Evolutionary conservation across 441 rosid genomes (phyloP), one percentile per base, ranked within the genome.

Genomic region (Populus hybrid): DNA sequence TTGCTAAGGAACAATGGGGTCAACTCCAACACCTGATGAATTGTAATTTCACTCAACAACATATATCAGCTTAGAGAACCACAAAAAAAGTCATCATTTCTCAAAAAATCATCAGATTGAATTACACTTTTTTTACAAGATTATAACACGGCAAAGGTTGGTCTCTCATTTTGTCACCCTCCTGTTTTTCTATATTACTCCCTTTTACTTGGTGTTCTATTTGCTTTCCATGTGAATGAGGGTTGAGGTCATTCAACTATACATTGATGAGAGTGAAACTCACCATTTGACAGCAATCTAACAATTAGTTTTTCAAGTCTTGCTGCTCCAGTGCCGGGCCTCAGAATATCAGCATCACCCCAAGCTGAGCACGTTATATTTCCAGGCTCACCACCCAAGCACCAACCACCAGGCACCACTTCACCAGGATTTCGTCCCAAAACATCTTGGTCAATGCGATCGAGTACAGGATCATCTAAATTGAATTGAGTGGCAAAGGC

Each of bases 331-430:
- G 91, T 83, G 69, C 98, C 93, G 1, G 98, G 97, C 54, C 97
- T 86, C 76, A 94, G 76, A 76, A 96, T 81, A 81, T 91, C 88
- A 8, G 98, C 94, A 85, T 94, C 91, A 3, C 98, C 98, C 99
- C 98, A 94, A 23, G 88, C 85, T 35, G 89, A 88, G 81, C 98
- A 94, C 0, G 87, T 77, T 72, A 81, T 82, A 24, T 88, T 89
- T 35, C 77, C 80, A 30, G 89, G 80, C 34, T 90, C 89, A 54
- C 92, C 98, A 61, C 91, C 98, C 74, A 96, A 80, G 89, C 99
- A 94, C 99, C 99, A 96, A 64, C 99, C 98, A 67, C 99, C 99
- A 32, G 94, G 92, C 59, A 88, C 91, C 65, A 88, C 88, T 84
- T 83, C 73, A 72, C 86, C 91, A 2, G 84, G 81, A 50, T 11